Conservation (phyloP, 1,139 yeast species). For the Suhomyces bolitotheri region DNA sequence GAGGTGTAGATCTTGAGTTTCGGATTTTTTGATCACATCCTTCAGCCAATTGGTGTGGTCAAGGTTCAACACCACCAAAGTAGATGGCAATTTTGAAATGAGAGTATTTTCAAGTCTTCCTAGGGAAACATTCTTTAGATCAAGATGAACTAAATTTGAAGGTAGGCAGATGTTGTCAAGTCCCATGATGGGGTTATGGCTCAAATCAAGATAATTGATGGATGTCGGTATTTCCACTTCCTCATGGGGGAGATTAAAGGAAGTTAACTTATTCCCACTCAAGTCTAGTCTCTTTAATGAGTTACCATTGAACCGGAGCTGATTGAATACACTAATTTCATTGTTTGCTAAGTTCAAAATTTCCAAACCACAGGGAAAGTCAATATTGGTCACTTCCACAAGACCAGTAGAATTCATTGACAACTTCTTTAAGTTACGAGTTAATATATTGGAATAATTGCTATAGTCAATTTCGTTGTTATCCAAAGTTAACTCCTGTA, state of each 20-base stretch:
- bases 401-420: slow-evolving; percentile 27
- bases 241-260: slow-evolving; percentile 11
- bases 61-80: slow-evolving; percentile 11
- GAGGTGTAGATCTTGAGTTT: neutral
- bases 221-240: slow-evolving; percentile 10
- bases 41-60: slow-evolving; percentile 9
- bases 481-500: slow-evolving; percentile 21
- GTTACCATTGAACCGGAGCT: slow-evolving; percentile 17
- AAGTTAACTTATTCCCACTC: slow-evolving; percentile 16
- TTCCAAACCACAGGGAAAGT: slow-evolving; percentile 21
- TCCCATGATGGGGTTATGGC: slow-evolving; percentile 16
- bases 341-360: slow-evolving; percentile 21
- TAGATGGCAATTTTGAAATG: slow-evolving; percentile 11
- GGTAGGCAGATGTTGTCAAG: slow-evolving; percentile 14
- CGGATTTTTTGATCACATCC: neutral
- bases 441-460: slow-evolving; percentile 22
- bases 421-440: slow-evolving; percentile 18
- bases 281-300: slow-evolving; percentile 17
- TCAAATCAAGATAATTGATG: slow-evolving; percentile 16
- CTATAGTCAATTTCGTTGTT: slow-evolving; percentile 27
- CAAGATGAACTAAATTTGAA: slow-evolving; percentile 10
- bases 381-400: slow-evolving; percentile 18
- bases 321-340: slow-evolving; percentile 19
- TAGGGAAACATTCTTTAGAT: slow-evolving; percentile 12
- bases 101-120: slow-evolving; percentile 10